phyloP scores from a whole-genome alignment of 1,284 basidiomycete genomes.

The Malassezia yamatoensis region DNA sequence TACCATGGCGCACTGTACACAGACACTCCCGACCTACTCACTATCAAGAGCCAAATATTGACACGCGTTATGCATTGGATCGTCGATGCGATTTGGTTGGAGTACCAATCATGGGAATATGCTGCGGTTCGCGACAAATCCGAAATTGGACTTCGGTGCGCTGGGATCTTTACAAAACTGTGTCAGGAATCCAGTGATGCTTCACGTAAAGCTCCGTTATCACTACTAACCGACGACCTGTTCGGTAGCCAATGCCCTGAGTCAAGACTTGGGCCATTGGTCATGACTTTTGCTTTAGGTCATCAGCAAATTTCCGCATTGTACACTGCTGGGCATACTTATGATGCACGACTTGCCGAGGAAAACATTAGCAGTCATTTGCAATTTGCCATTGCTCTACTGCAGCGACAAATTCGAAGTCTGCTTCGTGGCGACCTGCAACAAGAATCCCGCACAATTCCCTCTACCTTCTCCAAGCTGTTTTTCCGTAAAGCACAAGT shows the following conservation, averaged over 20 bases:
- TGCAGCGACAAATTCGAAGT: too few relatives aligned
- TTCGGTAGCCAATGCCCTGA: constrained; percentile 57
- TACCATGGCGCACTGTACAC: constrained; percentile 56
- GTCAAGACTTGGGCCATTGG: constrained; percentile 64
- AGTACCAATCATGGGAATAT: constrained; percentile 72
- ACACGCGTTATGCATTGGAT: constrained; percentile 65
- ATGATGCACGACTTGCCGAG: constrained; percentile 62
- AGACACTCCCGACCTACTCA: constrained; percentile 54
- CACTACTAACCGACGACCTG: constrained; percentile 57
- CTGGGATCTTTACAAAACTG: constrained; percentile 59
- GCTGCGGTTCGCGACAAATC: constrained; percentile 65
- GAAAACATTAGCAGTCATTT: constrained; percentile 61
- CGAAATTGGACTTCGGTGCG: constrained; percentile 63
- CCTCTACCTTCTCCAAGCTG: constrained; percentile 1
- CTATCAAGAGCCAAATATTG: constrained; percentile 70
- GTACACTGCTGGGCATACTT: constrained; percentile 57
- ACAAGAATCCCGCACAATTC: too few relatives aligned
- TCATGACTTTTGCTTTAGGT: constrained; percentile 60
- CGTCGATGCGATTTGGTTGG: constrained; percentile 73
- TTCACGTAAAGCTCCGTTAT: constrained; percentile 10
- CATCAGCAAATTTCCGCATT: constrained; percentile 57
- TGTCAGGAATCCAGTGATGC: constrained; percentile 52
- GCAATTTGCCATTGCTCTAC: constrained; percentile 51
- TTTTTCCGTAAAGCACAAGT: constrained; percentile 2
- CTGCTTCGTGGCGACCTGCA: too few relatives aligned